Conservation (phyloP, 495 filamentous ascomycete genomes). For the Podospora bellae-mahoneyi region DNA sequence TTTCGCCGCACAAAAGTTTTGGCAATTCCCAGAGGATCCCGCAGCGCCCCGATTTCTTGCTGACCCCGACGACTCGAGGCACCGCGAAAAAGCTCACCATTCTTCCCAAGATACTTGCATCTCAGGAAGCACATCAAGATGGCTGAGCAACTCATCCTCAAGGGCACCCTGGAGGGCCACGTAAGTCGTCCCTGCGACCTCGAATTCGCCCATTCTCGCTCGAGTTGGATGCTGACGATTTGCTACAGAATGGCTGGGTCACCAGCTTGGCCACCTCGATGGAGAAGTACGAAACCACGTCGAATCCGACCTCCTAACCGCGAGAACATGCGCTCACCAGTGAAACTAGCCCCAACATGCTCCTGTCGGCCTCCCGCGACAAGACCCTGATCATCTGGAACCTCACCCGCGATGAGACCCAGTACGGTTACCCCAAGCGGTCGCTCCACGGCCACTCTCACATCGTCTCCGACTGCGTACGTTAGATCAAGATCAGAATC, state of each 20-base stretch:
- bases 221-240: slow-evolving; percentile 6
- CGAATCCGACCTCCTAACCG: slow-evolving; percentile 13
- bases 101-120: slow-evolving; percentile 35
- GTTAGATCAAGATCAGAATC: slow-evolving; percentile 36
- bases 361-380: slow-evolving; percentile 94
- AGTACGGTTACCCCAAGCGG: slow-evolving; percentile 98
- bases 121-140: slow-evolving; percentile 52
- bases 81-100: slow-evolving; percentile 34
- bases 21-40: slow-evolving; percentile 27
- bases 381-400: slow-evolving; percentile 99
- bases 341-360: slow-evolving; percentile 90
- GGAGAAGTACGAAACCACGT: slow-evolving; percentile 74
- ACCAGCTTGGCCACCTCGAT: slow-evolving; percentile 93
- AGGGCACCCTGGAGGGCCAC: slow-evolving; percentile 97
- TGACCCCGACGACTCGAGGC: slow-evolving; percentile 36
- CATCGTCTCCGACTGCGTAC: slow-evolving; percentile 99
- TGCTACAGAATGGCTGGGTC: slow-evolving; percentile 61
- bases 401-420: slow-evolving; percentile 95
- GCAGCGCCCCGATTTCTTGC: slow-evolving; percentile 28
- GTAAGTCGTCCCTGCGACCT: slow-evolving; percentile 40
- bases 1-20: slow-evolving; percentile 43
- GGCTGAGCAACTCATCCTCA: slow-evolving; percentile 95
- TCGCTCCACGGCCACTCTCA: slow-evolving; percentile 97
- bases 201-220: slow-evolving; percentile 6
- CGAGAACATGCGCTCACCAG: slow-evolving; percentile 29